A percentile compares a stretch with the other conserved stretches of the same genome.
Conservation (phyloP, 352 stramenopile species). For the Globisporangium barbulae region DNA sequence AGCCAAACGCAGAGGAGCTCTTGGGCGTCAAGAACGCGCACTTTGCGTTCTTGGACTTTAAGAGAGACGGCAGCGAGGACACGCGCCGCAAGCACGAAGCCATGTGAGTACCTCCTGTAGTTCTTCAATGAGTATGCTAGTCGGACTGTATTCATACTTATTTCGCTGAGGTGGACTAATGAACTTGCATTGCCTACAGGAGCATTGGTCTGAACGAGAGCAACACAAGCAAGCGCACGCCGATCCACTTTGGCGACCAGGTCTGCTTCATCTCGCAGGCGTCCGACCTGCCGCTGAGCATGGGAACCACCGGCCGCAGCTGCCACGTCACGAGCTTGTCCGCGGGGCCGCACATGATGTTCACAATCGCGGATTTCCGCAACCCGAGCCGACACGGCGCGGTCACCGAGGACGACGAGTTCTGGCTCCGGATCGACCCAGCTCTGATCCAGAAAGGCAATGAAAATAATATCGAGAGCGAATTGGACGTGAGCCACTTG, state of each 20-base stretch:
- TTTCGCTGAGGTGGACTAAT: background rate
- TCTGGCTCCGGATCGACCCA: slow-evolving; percentile 54
- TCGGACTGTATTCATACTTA: background rate
- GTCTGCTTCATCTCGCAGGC: slow-evolving; percentile 52
- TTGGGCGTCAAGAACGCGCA: slow-evolving; percentile 47
- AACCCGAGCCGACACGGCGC: slow-evolving; percentile 41
- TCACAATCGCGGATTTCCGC: slow-evolving; percentile 61
- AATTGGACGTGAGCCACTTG: slow-evolving; percentile 34
- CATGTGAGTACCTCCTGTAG: slow-evolving; percentile 15
- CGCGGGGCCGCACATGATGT: slow-evolving; percentile 52
- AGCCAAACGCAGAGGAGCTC: slow-evolving; percentile 3
- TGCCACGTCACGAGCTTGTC: slow-evolving; percentile 18
- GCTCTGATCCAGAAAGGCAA: slow-evolving; percentile 12
- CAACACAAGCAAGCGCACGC: slow-evolving; percentile 45
- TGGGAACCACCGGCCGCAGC: slow-evolving; percentile 43
- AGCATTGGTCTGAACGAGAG: slow-evolving; percentile 30
- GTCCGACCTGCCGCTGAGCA: slow-evolving; percentile 43
- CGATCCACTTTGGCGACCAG: slow-evolving; percentile 57
- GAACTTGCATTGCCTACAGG: slow-evolving; percentile 9
- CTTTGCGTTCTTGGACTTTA: slow-evolving; percentile 61
- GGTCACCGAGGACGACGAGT: slow-evolving; percentile 39
- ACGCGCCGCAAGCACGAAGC: slow-evolving; percentile 18
- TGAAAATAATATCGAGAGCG: slow-evolving; percentile 3
- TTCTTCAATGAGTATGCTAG: background rate
- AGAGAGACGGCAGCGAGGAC: slow-evolving; percentile 13